These are phyloP conservation scores for Capsicum chinense DNA, from an alignment of 257 asterid genomes.

Conservation along the genomic window DNA sequence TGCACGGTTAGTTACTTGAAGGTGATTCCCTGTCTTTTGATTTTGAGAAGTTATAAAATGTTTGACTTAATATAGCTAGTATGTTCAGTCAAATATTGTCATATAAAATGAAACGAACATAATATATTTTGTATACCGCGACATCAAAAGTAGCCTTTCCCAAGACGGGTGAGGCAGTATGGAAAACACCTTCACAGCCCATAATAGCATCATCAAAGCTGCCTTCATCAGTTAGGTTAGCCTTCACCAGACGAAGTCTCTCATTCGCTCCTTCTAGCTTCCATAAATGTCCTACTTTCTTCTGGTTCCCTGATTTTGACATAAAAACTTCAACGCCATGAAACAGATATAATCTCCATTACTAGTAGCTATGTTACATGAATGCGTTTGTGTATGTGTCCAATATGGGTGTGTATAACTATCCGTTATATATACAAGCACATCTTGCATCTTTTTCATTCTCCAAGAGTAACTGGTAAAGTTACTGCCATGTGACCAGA, in stretches of 20 bases:
- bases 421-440: not conserved
- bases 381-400: not conserved
- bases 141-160: constrained; percentile 50
- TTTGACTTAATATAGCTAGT: not conserved
- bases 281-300: constrained; percentile 79
- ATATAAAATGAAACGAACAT: constrained; percentile 8
- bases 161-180: constrained; percentile 93
- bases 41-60: not conserved
- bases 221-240: constrained; percentile 69
- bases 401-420: not conserved
- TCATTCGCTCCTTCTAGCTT: constrained; percentile 77
- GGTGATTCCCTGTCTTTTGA: not conserved
- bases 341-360: constrained; percentile 8
- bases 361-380: not conserved
- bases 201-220: constrained; percentile 78
- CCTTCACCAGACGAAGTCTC: constrained; percentile 66
- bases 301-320: constrained; percentile 49
- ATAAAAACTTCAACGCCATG: not conserved
- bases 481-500: too few relatives aligned
- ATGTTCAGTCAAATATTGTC: not conserved
- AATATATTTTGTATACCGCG: constrained; percentile 13
- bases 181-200: constrained; percentile 88
- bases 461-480: not conserved
- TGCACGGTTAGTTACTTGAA: not conserved
- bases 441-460: not conserved